Percentiles rank a stretch among this genome's conserved stretches.
phyloP scores from a whole-genome alignment of 2,329 filamentous ascomycete species.

The Zymoseptoria crescenta region DNA sequence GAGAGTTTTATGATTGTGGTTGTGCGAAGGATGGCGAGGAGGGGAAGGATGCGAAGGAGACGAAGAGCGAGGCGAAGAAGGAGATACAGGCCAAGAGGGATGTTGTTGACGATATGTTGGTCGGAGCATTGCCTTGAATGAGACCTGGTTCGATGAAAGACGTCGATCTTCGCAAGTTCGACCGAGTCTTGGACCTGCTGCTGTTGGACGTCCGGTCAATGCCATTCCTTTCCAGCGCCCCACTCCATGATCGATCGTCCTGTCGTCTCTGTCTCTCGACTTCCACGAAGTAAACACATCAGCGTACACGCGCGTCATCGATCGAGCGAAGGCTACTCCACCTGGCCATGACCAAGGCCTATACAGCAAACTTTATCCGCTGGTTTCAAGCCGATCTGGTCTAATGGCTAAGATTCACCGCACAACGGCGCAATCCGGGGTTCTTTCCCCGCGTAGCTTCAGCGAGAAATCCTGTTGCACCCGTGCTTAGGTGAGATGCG shows the following conservation, averaged over 20 bases:
- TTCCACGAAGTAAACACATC: too few species aligned
- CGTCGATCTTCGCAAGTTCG: background rate
- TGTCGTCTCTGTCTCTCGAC: too few species aligned
- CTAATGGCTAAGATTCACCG: background rate
- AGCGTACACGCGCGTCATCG: too few species aligned
- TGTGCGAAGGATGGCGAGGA: conserved; percentile 47
- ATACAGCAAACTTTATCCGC: too few species aligned
- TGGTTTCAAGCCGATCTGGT: background rate
- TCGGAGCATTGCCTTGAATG: background rate
- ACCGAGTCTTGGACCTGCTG: background rate
- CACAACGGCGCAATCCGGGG: too few species aligned
- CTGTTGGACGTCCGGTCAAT: background rate
- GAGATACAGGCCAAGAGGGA: conserved; percentile 23
- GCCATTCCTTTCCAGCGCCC: background rate
- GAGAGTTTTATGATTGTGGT: conserved; percentile 60
- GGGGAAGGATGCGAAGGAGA: conserved; percentile 9
- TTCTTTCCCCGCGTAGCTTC: too few species aligned
- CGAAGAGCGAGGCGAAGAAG: conserved; percentile 22
- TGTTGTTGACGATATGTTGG: conserved; percentile 23
- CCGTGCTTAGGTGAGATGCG: background rate
- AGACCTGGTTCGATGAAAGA: background rate
- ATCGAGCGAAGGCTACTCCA: too few species aligned
- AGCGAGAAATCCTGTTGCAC: too few species aligned
- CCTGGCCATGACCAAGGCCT: too few species aligned
- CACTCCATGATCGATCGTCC: background rate